Conservation (phyloP, 176 grass and related monocot species). For the Bonia amplexicaulis region DNA sequence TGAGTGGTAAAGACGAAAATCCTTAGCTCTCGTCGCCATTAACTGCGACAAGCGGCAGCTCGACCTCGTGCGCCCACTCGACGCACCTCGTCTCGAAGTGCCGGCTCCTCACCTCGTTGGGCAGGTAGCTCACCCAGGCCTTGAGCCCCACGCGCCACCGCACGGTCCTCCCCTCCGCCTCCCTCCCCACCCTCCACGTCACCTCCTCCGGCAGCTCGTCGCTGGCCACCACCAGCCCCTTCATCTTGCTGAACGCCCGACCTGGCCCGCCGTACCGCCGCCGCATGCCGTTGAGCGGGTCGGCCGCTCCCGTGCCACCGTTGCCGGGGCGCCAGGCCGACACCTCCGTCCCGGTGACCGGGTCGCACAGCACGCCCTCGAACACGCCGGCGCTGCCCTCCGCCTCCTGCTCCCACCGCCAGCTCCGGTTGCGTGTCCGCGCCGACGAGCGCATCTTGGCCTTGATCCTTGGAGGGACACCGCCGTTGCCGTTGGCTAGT, state of each 20-base stretch:
- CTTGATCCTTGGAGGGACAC: conserved; percentile 18
- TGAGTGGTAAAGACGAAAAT: background rate
- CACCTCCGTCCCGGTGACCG: conserved; percentile 58
- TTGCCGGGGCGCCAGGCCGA: conserved; percentile 42
- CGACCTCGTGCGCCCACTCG: conserved; percentile 81
- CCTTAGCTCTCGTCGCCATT: background rate
- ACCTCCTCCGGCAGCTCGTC: conserved; percentile 71
- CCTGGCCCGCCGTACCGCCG: conserved; percentile 46
- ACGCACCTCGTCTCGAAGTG: conserved; percentile 73
- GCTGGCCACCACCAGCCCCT: conserved; percentile 63
- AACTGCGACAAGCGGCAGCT: conserved; percentile 43
- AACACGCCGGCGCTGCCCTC: conserved; percentile 71
- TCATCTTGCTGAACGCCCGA: conserved; percentile 71
- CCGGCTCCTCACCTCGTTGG: conserved; percentile 63
- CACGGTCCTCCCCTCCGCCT: conserved; percentile 57
- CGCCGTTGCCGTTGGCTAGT: background rate
- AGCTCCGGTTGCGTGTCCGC: conserved; percentile 51
- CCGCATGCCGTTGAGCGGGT: conserved; percentile 62
- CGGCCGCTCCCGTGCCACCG: background rate
- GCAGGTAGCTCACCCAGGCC: conserved; percentile 73
- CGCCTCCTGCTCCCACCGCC: conserved; percentile 91
- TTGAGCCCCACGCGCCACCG: conserved; percentile 65
- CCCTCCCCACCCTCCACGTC: conserved; percentile 77
- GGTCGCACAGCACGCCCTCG: conserved; percentile 74
- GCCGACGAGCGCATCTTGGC: conserved; percentile 51